Evolutionary conservation across 495 filamentous ascomycete species (phyloP), one percentile per base, ranked within the genome.

Genomic region (Aspergillus funiculosus): DNA sequence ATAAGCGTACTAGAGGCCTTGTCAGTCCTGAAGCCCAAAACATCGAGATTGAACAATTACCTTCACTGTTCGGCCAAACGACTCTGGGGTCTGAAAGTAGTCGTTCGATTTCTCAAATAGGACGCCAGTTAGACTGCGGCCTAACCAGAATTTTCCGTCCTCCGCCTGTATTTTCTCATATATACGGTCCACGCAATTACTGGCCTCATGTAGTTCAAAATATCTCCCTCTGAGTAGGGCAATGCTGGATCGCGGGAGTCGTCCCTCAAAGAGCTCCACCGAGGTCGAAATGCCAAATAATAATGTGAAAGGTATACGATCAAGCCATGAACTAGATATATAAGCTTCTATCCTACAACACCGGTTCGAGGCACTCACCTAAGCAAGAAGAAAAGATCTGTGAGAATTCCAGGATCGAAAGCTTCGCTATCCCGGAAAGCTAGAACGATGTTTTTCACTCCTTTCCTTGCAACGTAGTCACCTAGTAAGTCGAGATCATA

Each of bases 231-330:
- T 71, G 17, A 96, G 71, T 37, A 75, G 68, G 31, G 81, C 76
- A 42, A 86, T 80, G 18, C 81, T 81, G 7, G 81, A 77, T 54
- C 83, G 82, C n/a, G 89, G 73, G 32, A 98, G 73, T 37, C 89
- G 81, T 37, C 84, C 79, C 58, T 94, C 85, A 54, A 97, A 94
- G 9, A 91, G 73, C 43, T 94, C 89, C 9, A 92, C 77, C 1
- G 91, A 94, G 0, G 94, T 97, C 6, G 88, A 89, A 31, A 98
- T 79, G 15, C 89, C 89, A 50, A 98, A 86, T 10, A 97, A 66
- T 3, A 94, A 68, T 2, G 88, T 80, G 50, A 97, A 89, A 6
- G 87, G 89, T 54, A 95, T 89, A n/a, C 91, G 83, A 62, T 89
- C 80, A 32, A 79, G 66, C 86, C 92, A 96, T 7, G 85, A 87